A percentile compares a stretch with the other conserved stretches of the same genome.
Evolutionary conservation across 2,329 filamentous ascomycete species (phyloP).

Genomic region (Aureobasidium vineae): DNA sequence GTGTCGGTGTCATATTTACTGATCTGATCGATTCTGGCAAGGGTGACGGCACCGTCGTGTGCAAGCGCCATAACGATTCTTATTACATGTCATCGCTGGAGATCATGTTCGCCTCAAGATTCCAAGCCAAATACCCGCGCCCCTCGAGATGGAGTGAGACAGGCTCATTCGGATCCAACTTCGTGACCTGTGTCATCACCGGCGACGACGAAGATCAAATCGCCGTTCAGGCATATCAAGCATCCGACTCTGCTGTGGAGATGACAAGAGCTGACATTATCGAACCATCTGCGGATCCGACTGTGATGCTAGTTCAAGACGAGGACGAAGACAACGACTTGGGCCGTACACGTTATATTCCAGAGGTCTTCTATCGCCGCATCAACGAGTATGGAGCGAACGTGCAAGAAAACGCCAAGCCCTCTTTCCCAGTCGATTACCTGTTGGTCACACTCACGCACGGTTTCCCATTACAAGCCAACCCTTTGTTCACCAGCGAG

Average conservation of each 20-base stretch:
- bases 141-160: constrained; percentile 96
- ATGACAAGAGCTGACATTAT: constrained; percentile 96
- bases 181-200: constrained; percentile 94
- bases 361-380: constrained; percentile 92
- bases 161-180: constrained; percentile 90
- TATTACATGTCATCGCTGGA: constrained; percentile 93
- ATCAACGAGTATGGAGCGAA: constrained; percentile 97
- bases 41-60: constrained; percentile 82
- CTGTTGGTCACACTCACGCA: constrained; percentile 94
- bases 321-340: constrained; percentile 80
- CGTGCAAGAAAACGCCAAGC: constrained; percentile 96
- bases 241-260: constrained; percentile 91
- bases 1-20: constrained; percentile 91
- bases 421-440: constrained; percentile 94
- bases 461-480: constrained; percentile 81
- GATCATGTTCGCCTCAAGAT: constrained; percentile 80
- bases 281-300: constrained; percentile 89
- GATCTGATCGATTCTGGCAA: constrained; percentile 73
- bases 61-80: constrained; percentile 93
- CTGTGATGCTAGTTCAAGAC: constrained; percentile 88
- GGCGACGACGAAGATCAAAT: constrained; percentile 89
- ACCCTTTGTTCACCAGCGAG: constrained; percentile 67
- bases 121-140: constrained; percentile 86
- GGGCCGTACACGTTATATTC: constrained; percentile 78
- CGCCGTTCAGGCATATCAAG: constrained; percentile 86